A percentile compares a stretch with the other conserved stretches of the same genome.
phyloP scores from a whole-genome alignment of 2,329 filamentous ascomycete species.

The Dothideomycetidae sp. region DNA sequence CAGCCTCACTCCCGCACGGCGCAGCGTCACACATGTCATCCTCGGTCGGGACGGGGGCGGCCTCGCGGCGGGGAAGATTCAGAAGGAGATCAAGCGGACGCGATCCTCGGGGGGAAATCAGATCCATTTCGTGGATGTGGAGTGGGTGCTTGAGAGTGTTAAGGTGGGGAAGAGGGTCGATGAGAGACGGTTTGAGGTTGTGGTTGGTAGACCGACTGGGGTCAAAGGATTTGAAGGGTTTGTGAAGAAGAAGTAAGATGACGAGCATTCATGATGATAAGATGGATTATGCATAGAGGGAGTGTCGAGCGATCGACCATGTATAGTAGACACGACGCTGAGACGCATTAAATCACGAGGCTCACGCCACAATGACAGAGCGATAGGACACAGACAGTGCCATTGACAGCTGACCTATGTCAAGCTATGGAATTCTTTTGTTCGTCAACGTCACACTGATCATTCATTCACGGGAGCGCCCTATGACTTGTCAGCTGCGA shows the following conservation, averaged over 20 bases:
- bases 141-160: conserved; percentile 80
- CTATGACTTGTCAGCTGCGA: not conserved
- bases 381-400: too few relatives aligned
- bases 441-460: too few relatives aligned
- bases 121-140: conserved; percentile 64
- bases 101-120: conserved; percentile 42
- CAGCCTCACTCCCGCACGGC: conserved; percentile 55
- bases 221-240: conserved; percentile 4
- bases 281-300: too few relatives aligned
- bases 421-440: too few relatives aligned
- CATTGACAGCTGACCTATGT: too few relatives aligned
- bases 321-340: too few relatives aligned
- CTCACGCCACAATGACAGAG: too few relatives aligned
- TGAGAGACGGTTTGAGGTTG: conserved; percentile 53
- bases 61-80: conserved; percentile 61
- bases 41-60: conserved; percentile 61
- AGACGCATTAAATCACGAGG: too few relatives aligned
- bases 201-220: conserved; percentile 1
- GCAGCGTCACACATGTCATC: conserved; percentile 74
- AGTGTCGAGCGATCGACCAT: too few relatives aligned
- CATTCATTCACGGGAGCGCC: conserved; percentile 4
- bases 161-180: conserved; percentile 58
- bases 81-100: conserved; percentile 58
- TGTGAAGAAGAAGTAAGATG: too few relatives aligned
- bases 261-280: too few relatives aligned